Evolutionary conservation across 2,329 filamentous ascomycete genomes (phyloP), one percentile per base, ranked within the genome.

Genomic region (Plenodomus lindquistii): DNA sequence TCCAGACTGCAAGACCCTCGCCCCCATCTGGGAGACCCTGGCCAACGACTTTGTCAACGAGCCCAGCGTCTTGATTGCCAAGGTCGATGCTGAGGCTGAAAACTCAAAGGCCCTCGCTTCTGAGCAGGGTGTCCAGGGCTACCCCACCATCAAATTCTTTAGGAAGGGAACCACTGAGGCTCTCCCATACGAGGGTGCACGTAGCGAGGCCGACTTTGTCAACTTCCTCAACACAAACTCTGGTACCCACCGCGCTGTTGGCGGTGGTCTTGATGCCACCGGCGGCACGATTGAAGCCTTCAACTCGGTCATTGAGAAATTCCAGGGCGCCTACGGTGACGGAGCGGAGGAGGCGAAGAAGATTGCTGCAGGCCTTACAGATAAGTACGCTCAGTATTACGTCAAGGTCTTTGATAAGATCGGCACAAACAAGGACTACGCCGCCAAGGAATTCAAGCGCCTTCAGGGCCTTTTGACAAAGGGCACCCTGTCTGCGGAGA

Each of bases 91-190:
- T 68, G 93, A 99, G 77, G 85, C 88, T 22, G 85, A 89, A 63
- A 90, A 90, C 74, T 85, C 87, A 74, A 97, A 96, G 77, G 82
- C 83, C 37, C 85, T 86, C 41, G 87, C 91, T 42, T 75, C 84
- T 69, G 85, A 86, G 42, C 86, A 94, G 70, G 90, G 86, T 52
- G 84, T 99, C 60, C 82, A 82, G 46, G 90, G 88, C 29, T 99
- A 95, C 81, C 94, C 94, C 41, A 99, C 94, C 55, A 96, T 99
- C 80, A 96, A 96, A 79, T 99, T 87, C 84, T 99, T 97, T 83
- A 84, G 91, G 61, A 88, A 88, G 73, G 92, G 91, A 62, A 89
- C 85, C 69, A 88, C 82, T 56, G 85, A 88, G 67, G 74, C 85
- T 38, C 81, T 86, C 63, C 70, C 79, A 38, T 99, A 97, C 81